These are phyloP conservation scores for Scleroderma bovista DNA, from an alignment of 768 basidiomycete species.

Conservation along the genomic window DNA sequence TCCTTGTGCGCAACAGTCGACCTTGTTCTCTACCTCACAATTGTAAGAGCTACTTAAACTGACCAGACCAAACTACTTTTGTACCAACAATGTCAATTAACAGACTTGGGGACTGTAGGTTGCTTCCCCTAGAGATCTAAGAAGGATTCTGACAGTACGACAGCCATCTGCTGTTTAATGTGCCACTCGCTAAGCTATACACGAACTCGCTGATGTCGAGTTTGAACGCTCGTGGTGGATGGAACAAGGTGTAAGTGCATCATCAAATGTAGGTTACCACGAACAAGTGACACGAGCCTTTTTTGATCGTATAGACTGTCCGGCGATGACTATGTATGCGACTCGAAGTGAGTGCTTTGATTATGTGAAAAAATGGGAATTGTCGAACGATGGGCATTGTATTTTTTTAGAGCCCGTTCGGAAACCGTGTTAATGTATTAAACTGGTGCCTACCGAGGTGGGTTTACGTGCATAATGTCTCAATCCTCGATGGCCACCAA, in stretches of 20 bases:
- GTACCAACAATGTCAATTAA: neutral
- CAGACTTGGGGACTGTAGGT: conserved; percentile 6
- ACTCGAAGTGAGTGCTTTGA: neutral
- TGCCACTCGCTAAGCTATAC: conserved; percentile 37
- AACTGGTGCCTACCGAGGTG: too few relatives aligned
- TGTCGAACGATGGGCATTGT: too few relatives aligned
- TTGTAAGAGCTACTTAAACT: conserved; percentile 2
- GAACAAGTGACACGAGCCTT: neutral
- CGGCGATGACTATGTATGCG: neutral
- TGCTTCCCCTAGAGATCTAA: neutral
- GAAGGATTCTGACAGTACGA: neutral
- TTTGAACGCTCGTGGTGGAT: conserved; percentile 30
- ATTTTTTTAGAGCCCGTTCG: too few relatives aligned
- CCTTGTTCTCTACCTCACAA: conserved; percentile 13
- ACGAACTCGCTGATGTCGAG: conserved; percentile 38
- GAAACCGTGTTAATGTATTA: too few relatives aligned
- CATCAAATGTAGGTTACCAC: too few relatives aligned
- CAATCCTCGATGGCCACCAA: too few relatives aligned
- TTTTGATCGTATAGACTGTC: neutral
- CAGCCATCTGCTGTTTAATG: conserved; percentile 36
- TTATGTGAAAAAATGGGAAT: neutral
- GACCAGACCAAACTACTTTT: too few relatives aligned
- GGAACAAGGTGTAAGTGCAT: conserved; percentile 12
- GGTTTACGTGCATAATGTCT: too few relatives aligned
- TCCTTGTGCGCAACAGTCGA: conserved; percentile 25